Conservation (phyloP, 768 basidiomycete species). For the Termitomyces sp. region DNA sequence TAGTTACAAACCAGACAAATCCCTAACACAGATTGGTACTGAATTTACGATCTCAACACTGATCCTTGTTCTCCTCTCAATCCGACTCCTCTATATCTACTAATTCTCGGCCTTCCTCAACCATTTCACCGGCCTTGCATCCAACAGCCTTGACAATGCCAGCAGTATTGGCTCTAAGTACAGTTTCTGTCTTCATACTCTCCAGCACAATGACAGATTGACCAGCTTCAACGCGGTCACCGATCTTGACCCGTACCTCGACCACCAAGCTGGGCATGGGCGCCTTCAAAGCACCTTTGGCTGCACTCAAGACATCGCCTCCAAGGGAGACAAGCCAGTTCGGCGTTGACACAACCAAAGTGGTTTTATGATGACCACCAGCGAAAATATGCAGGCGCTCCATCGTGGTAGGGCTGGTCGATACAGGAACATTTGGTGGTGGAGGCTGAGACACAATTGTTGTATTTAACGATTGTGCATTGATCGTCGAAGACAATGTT, state of each 20-base stretch:
- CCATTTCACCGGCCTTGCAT: conserved; percentile 86
- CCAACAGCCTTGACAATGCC: conserved; percentile 70
- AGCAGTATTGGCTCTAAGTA: conserved; percentile 61
- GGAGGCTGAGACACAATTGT: conserved; percentile 73
- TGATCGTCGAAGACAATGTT: conserved; percentile 47
- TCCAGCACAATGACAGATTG: conserved; percentile 81
- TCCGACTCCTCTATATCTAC: conserved; percentile 53
- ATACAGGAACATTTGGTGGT: conserved; percentile 45
- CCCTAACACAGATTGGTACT: not conserved
- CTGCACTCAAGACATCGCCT: conserved; percentile 47
- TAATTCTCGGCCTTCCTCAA: conserved; percentile 79
- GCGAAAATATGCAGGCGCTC: conserved; percentile 77
- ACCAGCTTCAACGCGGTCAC: conserved; percentile 75
- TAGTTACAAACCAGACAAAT: not conserved
- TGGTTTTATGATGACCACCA: conserved; percentile 53
- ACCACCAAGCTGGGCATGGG: conserved; percentile 96
- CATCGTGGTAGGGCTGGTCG: conserved; percentile 48
- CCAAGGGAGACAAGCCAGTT: conserved; percentile 65
- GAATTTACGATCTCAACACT: not conserved
- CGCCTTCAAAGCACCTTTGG: conserved; percentile 64
- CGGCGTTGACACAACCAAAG: conserved; percentile 62
- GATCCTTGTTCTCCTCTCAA: not conserved
- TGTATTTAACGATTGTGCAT: conserved; percentile 42
- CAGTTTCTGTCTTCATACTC: conserved; percentile 98
- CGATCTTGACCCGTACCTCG: conserved; percentile 73